A percentile compares a stretch with the other conserved stretches of the same genome.
phyloP scores from a whole-genome alignment of 139 green algal genomes.

The Eudorina sp. region DNA sequence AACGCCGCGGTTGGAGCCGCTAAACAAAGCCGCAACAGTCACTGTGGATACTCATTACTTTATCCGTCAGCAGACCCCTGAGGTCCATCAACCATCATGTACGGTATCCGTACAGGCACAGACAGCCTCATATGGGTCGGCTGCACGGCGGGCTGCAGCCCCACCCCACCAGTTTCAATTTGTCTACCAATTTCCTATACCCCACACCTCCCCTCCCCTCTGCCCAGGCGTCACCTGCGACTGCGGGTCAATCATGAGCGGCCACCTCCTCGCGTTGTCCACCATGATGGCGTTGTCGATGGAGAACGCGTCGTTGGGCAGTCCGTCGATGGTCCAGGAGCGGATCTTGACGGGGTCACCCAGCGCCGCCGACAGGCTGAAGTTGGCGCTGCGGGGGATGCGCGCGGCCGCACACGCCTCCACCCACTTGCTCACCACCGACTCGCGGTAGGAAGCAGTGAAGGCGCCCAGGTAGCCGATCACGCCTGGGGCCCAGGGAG shows the following conservation, averaged over 20 bases:
- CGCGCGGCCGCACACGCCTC: conserved; percentile 42
- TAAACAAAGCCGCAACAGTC: too few species aligned
- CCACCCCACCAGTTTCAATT: too few species aligned
- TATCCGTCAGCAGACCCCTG: too few species aligned
- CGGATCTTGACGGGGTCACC: conserved; percentile 79
- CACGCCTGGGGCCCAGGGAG: conserved; percentile 51
- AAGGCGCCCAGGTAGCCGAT: conserved; percentile 86
- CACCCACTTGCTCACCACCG: conserved; percentile 67
- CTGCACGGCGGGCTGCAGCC: too few species aligned
- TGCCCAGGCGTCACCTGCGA: neutral
- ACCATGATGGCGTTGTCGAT: conserved; percentile 87
- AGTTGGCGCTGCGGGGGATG: conserved; percentile 70
- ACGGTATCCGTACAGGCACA: too few species aligned
- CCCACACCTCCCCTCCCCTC: neutral
- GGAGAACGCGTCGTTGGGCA: conserved; percentile 85
- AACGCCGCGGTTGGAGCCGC: too few species aligned
- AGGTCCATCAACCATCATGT: too few species aligned
- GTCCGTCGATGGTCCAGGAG: conserved; percentile 80
- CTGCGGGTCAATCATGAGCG: conserved; percentile 88
- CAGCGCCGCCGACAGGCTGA: conserved; percentile 69
- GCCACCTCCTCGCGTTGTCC: conserved; percentile 74
- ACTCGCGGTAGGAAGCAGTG: conserved; percentile 75
- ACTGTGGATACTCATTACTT: too few species aligned
- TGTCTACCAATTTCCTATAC: too few species aligned
- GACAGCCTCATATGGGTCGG: too few species aligned